Evolutionary conservation across 148 eudicot genomes (phyloP), one percentile per base, ranked within the genome.

Genomic region (Drosera capensis): DNA sequence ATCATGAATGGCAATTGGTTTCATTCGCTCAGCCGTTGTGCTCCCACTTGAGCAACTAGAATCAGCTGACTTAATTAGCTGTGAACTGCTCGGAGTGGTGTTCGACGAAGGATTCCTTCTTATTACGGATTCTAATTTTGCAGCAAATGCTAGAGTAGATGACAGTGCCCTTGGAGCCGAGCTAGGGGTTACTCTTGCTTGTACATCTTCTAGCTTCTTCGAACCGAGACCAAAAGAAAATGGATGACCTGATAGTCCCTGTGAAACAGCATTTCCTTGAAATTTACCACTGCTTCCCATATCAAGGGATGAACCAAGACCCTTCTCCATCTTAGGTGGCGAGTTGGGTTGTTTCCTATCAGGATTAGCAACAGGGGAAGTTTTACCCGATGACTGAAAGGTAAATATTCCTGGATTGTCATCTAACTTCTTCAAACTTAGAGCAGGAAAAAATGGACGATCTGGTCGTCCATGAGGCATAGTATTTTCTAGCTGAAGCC

Each of bases 61-160:
- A 2, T 15, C 38, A 15, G 38, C 9, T 11, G 38, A 9, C 38
- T 34, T 34, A 11, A 9, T 34, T 4, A 35, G 50, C 26, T 41
- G 47, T 44, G 30, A 40, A 28, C 24, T 45, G 30, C 37, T 17
- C 22, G 34, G 49, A 14, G 49, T 7, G 20, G 60, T 29, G 49
- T 51, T 43, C 31, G 29, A 20, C 3, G 38, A 34, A 3, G 51
- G 16, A 29, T 44, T 54, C 62, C 23, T 53, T 71, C 68, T 80
- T 12, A 72, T 61, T 21, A 53, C 52, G 43, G 86, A 58, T 37
- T 77, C 75, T 19, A 49, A 63, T 55, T 64, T 65, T 11, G 74
- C 71, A 8, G 92, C 95, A 49, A 80, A 72, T 47, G 86, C 74
- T 20, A 81, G 63, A 11, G 83, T 68, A 12, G 92, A 80, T 28